Evolutionary conservation across 164 flowering plant genomes (phyloP).

Genomic region (Annona cherimola): DNA sequence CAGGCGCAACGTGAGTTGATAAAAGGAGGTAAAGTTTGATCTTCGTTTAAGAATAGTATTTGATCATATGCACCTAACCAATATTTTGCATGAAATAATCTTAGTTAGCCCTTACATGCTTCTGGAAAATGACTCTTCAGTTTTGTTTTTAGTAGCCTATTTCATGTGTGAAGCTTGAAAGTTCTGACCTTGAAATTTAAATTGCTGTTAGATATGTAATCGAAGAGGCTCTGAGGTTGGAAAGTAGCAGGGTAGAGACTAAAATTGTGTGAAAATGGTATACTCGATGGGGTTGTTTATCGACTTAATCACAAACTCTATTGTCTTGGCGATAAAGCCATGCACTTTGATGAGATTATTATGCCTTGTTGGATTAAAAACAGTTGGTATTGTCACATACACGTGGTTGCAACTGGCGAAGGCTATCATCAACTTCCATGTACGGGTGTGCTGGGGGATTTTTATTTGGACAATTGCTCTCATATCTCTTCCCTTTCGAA

Average conservation of each 20-base stretch:
- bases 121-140: not conserved
- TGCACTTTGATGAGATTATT: constrained; percentile 29
- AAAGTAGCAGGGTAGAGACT: not conserved
- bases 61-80: not conserved
- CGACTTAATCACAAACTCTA: constrained; percentile 13
- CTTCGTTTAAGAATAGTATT: not conserved
- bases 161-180: not conserved
- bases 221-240: not conserved
- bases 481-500: constrained; percentile 44
- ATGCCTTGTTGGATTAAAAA: constrained; percentile 27
- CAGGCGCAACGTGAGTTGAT: no score
- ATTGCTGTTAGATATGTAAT: constrained; percentile 2
- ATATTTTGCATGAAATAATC: not conserved
- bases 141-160: not conserved
- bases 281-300: constrained; percentile 15
- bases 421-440: constrained; percentile 28
- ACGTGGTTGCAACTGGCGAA: constrained; percentile 48
- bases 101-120: not conserved
- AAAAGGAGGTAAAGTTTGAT: no score
- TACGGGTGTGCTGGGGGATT: constrained; percentile 27
- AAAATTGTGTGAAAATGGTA: constrained; percentile 1
- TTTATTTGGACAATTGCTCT: constrained; percentile 38
- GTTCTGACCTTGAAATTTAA: not conserved
- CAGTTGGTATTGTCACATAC: constrained; percentile 20
- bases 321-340: constrained; percentile 34